Conservation (phyloP, 2,329 filamentous ascomycete genomes). For the Parastagonospora nodorum region DNA sequence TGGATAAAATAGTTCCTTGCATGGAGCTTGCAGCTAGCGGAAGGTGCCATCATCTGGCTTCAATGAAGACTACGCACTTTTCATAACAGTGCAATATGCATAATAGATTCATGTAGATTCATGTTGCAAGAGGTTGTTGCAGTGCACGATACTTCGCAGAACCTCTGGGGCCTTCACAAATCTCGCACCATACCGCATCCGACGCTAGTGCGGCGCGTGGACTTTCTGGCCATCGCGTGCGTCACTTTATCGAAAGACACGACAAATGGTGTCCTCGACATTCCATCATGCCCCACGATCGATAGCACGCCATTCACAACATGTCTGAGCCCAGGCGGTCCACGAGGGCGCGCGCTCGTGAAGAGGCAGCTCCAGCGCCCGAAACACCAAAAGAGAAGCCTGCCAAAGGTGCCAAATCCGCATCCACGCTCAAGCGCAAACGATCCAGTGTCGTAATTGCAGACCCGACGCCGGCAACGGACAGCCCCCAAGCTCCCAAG, state of each 20-base stretch:
- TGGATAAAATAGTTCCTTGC: too few species aligned
- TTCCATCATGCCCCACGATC: not conserved
- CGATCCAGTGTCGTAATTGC: slow-evolving; percentile 28
- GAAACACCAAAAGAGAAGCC: slow-evolving; percentile 35
- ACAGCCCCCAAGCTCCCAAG: slow-evolving; percentile 18
- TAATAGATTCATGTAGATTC: too few species aligned
- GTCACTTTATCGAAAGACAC: not conserved
- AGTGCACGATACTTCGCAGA: too few species aligned
- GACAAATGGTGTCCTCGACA: not conserved
- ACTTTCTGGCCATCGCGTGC: slow-evolving; percentile 4
- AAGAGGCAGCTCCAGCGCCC: slow-evolving; percentile 34
- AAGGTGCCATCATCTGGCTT: too few species aligned
- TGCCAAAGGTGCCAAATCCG: slow-evolving; percentile 30
- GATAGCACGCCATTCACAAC: not conserved
- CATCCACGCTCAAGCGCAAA: slow-evolving; percentile 39
- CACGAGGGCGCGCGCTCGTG: slow-evolving; percentile 42
- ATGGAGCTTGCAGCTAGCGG: too few species aligned
- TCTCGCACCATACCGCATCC: not conserved
- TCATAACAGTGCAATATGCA: too few species aligned
- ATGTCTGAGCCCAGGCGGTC: slow-evolving; percentile 46
- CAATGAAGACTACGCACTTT: too few species aligned
- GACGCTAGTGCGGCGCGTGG: slow-evolving; percentile 1
- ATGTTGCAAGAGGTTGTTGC: too few species aligned
- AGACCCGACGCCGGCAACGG: slow-evolving; percentile 28
- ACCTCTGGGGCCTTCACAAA: too few species aligned